A percentile compares a stretch with the other conserved stretches of the same genome.
Conservation (phyloP, 2,329 filamentous ascomycete species). For the Atkinsonella hypoxylon region DNA sequence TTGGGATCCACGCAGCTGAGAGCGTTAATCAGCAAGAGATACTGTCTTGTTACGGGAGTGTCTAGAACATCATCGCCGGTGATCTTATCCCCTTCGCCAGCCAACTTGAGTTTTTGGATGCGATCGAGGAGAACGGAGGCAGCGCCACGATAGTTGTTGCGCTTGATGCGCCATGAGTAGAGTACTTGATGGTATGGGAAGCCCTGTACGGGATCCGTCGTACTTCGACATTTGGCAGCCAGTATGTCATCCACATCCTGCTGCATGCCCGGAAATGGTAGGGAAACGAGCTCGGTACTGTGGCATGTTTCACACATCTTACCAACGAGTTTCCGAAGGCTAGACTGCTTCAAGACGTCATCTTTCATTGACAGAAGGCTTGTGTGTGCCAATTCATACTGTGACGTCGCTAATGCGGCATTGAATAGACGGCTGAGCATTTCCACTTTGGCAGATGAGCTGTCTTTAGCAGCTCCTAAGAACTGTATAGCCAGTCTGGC, state of each 20-base stretch:
- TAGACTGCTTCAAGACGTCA: slow-evolving; percentile 56
- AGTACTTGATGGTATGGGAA: slow-evolving; percentile 86
- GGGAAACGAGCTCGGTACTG: slow-evolving; percentile 54
- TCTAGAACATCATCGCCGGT: slow-evolving; percentile 44
- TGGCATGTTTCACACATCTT: slow-evolving; percentile 58
- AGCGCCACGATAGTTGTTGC: slow-evolving; percentile 74
- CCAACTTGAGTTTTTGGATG: slow-evolving; percentile 47
- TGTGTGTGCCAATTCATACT: slow-evolving; percentile 73
- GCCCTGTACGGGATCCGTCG: slow-evolving; percentile 50
- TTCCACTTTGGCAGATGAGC: slow-evolving; percentile 44
- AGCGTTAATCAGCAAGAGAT: slow-evolving; percentile 86
- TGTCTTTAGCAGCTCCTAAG: slow-evolving; percentile 18
- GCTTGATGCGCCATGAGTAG: slow-evolving; percentile 79
- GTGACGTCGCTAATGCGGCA: slow-evolving; percentile 64
- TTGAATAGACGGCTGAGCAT: slow-evolving; percentile 77
- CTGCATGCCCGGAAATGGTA: slow-evolving; percentile 70
- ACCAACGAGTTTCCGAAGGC: slow-evolving; percentile 57
- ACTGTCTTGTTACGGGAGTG: slow-evolving; percentile 59
- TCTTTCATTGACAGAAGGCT: slow-evolving; percentile 65
- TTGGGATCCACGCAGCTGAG: slow-evolving; percentile 71
- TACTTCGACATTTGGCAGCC: slow-evolving; percentile 55
- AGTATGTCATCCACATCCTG: slow-evolving; percentile 72
- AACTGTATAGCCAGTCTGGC: slow-evolving; percentile 64
- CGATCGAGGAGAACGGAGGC: slow-evolving; percentile 51
- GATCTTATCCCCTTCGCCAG: slow-evolving; percentile 47